Percentiles rank a stretch among this genome's conserved stretches.
Evolutionary conservation across 2,329 filamentous ascomycete species (phyloP).

Genomic region (Fusarium ramigenum): DNA sequence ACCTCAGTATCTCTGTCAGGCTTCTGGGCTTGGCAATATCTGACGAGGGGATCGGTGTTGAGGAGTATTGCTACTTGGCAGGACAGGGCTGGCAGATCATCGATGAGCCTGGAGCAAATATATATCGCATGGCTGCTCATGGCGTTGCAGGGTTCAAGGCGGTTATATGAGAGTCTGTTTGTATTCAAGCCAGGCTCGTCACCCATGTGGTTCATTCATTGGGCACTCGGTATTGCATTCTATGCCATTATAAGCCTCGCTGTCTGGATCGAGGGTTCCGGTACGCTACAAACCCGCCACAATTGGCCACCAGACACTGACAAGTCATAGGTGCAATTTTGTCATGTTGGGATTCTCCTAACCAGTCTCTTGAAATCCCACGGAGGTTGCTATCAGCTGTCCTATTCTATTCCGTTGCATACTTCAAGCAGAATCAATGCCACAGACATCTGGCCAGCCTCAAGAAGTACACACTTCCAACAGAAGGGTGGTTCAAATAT

Average conservation of each 20-base stretch:
- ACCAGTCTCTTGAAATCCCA: slow-evolving; percentile 31
- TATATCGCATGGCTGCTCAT: slow-evolving; percentile 76
- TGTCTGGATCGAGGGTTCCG: slow-evolving; percentile 84
- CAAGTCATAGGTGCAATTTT: slow-evolving; percentile 46
- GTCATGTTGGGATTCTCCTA: slow-evolving; percentile 44
- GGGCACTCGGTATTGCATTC: slow-evolving; percentile 79
- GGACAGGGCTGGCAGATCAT: slow-evolving; percentile 24
- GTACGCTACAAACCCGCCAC: slow-evolving; percentile 54
- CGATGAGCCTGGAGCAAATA: slow-evolving; percentile 70
- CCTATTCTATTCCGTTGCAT: slow-evolving; percentile 74
- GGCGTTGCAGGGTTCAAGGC: slow-evolving; percentile 76
- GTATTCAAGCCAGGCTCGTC: slow-evolving; percentile 71
- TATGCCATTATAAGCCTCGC: slow-evolving; percentile 79
- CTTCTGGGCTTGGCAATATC: slow-evolving; percentile 77
- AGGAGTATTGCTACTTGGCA: slow-evolving; percentile 55
- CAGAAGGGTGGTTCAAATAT: slow-evolving; percentile 74
- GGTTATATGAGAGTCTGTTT: slow-evolving; percentile 77
- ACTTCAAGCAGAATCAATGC: slow-evolving; percentile 77
- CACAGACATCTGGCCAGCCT: slow-evolving; percentile 75
- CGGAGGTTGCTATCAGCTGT: slow-evolving; percentile 56
- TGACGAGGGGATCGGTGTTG: slow-evolving; percentile 64
- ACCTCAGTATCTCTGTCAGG: slow-evolving; percentile 73
- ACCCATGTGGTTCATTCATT: slow-evolving; percentile 87
- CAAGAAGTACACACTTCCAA: slow-evolving; percentile 84
- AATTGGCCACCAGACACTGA: slow-evolving; percentile 6